These are phyloP conservation scores for Steccherinum ochraceum DNA, from an alignment of 768 basidiomycete species.

Conservation along the genomic window DNA sequence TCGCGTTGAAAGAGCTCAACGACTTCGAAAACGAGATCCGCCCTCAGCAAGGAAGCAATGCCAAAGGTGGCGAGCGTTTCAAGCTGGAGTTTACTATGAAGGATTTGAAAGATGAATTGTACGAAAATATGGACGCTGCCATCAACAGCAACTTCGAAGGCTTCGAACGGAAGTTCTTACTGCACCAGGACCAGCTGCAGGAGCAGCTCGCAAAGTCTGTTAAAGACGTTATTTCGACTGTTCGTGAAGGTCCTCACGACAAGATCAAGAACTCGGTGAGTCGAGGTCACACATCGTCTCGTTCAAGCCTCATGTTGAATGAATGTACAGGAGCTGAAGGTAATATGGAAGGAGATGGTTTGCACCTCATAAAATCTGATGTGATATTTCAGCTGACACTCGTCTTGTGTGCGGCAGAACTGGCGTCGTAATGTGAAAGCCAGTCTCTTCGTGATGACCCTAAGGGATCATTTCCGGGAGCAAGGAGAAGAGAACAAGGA, in stretches of 20 bases:
- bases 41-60: slow-evolving; percentile 1
- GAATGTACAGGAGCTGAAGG: slow-evolving; percentile 12
- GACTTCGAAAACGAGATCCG: slow-evolving; percentile 6
- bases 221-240: slow-evolving; percentile 12
- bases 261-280: slow-evolving; percentile 20
- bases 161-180: slow-evolving; percentile 18
- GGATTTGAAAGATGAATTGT: slow-evolving; percentile 18
- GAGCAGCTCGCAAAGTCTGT: slow-evolving; percentile 12
- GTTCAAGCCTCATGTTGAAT: background rate
- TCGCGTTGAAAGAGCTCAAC: slow-evolving; percentile 13
- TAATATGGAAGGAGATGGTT: slow-evolving; percentile 22
- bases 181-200: slow-evolving; percentile 12
- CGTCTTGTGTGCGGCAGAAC: slow-evolving; percentile 13
- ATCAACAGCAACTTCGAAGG: slow-evolving; percentile 11
- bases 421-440: slow-evolving; percentile 25
- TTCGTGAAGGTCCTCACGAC: slow-evolving; percentile 19
- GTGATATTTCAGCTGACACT: background rate
- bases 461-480: slow-evolving; percentile 26
- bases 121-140: slow-evolving; percentile 16
- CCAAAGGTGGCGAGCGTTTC: slow-evolving; percentile 9
- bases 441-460: slow-evolving; percentile 21
- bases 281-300: background rate
- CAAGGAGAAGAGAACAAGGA: slow-evolving; percentile 4
- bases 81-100: slow-evolving; percentile 15
- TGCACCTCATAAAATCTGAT: background rate